Evolutionary conservation across 148 eudicot genomes (phyloP).

Genomic region (Vaccinium myrtillus): DNA sequence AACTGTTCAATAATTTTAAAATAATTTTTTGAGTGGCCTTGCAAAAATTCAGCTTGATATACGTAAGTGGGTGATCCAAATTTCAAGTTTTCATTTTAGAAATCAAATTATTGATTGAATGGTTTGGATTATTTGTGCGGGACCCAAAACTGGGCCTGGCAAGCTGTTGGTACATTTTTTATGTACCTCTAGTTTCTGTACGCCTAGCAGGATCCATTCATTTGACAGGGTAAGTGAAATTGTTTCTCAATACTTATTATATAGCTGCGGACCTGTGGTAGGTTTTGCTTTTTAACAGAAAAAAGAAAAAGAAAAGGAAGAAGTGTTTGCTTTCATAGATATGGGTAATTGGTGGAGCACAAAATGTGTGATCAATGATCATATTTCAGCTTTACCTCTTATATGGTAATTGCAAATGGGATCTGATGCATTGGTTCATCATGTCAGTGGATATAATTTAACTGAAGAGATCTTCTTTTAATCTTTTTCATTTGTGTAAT

Average conservation of each 20-base stretch:
- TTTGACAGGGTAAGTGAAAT: background rate
- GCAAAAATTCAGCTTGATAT: no score
- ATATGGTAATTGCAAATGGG: background rate
- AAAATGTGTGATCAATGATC: background rate
- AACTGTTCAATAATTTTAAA: no score
- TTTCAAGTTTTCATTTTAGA: no score
- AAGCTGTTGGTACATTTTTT: no score
- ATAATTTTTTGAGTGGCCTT: no score
- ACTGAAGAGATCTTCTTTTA: background rate
- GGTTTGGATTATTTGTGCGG: no score
- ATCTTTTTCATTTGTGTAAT: constrained; percentile 8
- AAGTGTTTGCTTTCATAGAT: background rate
- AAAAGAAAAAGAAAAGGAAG: background rate
- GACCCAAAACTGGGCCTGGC: no score
- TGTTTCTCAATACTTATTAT: background rate
- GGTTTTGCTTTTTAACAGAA: background rate
- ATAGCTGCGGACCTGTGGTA: background rate
- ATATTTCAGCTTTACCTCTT: constrained; percentile 4
- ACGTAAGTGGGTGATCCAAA: no score
- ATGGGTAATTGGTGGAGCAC: background rate
- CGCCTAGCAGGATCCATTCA: no score
- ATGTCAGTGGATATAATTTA: background rate
- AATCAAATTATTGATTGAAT: no score
- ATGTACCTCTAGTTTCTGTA: no score
- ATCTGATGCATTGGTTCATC: background rate